Percentiles rank a stretch among this genome's conserved stretches.
Evolutionary conservation across 2,329 filamentous ascomycete species (phyloP).

Genomic region (Fusarium sp.): DNA sequence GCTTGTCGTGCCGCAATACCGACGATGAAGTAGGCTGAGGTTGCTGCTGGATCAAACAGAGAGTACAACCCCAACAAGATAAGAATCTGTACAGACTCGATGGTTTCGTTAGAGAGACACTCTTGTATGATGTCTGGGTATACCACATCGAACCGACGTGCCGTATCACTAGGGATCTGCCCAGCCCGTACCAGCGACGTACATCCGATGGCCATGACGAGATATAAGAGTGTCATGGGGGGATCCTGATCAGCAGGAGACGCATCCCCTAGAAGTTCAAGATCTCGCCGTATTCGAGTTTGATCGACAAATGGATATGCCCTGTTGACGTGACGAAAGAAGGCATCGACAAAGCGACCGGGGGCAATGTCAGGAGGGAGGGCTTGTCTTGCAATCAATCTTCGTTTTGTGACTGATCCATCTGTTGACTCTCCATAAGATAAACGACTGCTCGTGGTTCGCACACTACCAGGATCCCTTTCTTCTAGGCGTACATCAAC

Average conservation of each 20-base stretch:
- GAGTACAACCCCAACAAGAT: conserved; percentile 55
- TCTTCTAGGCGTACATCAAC: conserved; percentile 27
- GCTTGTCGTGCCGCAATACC: conserved; percentile 54
- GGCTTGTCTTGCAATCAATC: conserved; percentile 28
- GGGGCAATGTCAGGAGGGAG: conserved; percentile 42
- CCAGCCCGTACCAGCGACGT: conserved; percentile 56
- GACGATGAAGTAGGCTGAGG: conserved; percentile 53
- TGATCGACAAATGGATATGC: conserved; percentile 58
- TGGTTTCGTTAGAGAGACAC: conserved; percentile 49
- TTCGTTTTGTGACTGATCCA: conserved; percentile 24
- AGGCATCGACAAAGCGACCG: conserved; percentile 53
- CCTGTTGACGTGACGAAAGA: conserved; percentile 57
- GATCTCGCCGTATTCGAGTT: conserved; percentile 46
- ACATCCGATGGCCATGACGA: conserved; percentile 58
- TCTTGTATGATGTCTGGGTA: conserved; percentile 54
- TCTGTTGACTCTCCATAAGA: conserved; percentile 38
- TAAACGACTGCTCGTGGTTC: conserved; percentile 31
- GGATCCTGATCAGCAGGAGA: conserved; percentile 42
- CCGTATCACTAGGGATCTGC: conserved; percentile 49
- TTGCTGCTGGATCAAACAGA: conserved; percentile 53
- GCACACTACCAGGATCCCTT: conserved; percentile 33
- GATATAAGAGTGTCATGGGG: conserved; percentile 50
- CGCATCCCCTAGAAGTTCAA: conserved; percentile 46
- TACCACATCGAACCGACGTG: conserved; percentile 48
- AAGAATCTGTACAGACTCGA: conserved; percentile 54